phyloP scores from a whole-genome alignment of 1,284 basidiomycete genomes.

The Austroboletus niveus region DNA sequence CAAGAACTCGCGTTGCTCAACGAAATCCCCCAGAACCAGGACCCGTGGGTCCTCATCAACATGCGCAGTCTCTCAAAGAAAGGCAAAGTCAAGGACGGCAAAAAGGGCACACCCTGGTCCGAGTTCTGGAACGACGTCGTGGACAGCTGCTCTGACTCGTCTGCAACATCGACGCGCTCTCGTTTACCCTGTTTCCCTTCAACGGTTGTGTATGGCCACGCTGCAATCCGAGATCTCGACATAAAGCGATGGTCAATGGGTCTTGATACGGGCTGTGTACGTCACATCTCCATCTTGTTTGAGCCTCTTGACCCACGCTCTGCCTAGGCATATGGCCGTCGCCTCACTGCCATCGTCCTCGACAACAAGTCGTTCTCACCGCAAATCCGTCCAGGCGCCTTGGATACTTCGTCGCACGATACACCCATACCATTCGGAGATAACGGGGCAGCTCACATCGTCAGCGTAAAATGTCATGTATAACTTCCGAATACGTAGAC shows the following conservation, averaged over 20 bases:
- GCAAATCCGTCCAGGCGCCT: neutral
- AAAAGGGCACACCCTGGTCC: conserved; percentile 70
- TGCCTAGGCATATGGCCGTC: conserved; percentile 47
- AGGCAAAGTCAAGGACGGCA: conserved; percentile 54
- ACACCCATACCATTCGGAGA: conserved; percentile 29
- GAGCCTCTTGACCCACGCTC: conserved; percentile 1
- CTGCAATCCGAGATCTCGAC: conserved; percentile 73
- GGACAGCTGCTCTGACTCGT: conserved; percentile 59
- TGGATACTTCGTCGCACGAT: neutral
- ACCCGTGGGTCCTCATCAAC: conserved; percentile 75
- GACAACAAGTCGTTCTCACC: conserved; percentile 24
- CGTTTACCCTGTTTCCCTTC: conserved; percentile 66
- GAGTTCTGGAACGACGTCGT: conserved; percentile 74
- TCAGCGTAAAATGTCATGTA: conserved; percentile 34
- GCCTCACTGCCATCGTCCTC: conserved; percentile 59
- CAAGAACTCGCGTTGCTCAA: conserved; percentile 63
- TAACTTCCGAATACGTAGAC: conserved; percentile 1
- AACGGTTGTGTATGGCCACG: conserved; percentile 82
- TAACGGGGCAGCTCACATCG: conserved; percentile 32
- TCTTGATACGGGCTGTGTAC: conserved; percentile 79
- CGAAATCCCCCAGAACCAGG: conserved; percentile 68
- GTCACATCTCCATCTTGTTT: conserved; percentile 21
- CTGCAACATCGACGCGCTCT: conserved; percentile 10
- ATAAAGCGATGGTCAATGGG: conserved; percentile 78
- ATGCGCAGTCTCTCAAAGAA: conserved; percentile 65